Percentiles rank a stretch among this genome's conserved stretches.
Evolutionary conservation across 768 basidiomycete genomes (phyloP).

Genomic region (Suillus alpinus): DNA sequence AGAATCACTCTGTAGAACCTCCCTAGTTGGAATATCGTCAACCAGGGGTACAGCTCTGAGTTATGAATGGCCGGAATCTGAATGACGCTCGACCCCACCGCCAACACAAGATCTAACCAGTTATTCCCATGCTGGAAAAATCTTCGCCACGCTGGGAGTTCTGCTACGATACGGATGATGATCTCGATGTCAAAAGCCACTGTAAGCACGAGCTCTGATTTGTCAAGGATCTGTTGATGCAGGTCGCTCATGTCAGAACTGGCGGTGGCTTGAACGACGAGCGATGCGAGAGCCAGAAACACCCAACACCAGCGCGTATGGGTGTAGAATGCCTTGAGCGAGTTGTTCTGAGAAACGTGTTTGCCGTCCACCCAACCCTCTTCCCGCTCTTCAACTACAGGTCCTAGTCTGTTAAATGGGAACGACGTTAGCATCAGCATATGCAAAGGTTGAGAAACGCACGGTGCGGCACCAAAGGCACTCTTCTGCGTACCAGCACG

Average conservation of each 20-base stretch:
- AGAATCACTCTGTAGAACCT: slow-evolving; percentile 93
- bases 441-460: slow-evolving; percentile 3
- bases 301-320: slow-evolving; percentile 75
- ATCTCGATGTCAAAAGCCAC: slow-evolving; percentile 89
- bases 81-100: slow-evolving; percentile 71
- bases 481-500: slow-evolving; percentile 82
- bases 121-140: slow-evolving; percentile 67
- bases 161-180: slow-evolving; percentile 62
- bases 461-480: slow-evolving; percentile 78
- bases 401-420: slow-evolving; percentile 30
- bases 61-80: slow-evolving; percentile 77
- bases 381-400: slow-evolving; percentile 53
- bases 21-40: slow-evolving; percentile 81
- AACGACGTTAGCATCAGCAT: background rate
- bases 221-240: slow-evolving; percentile 52
- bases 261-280: slow-evolving; percentile 70
- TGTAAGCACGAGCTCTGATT: slow-evolving; percentile 74
- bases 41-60: slow-evolving; percentile 76
- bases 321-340: slow-evolving; percentile 52
- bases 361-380: slow-evolving; percentile 59
- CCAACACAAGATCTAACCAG: slow-evolving; percentile 73
- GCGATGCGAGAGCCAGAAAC: slow-evolving; percentile 64
- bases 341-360: slow-evolving; percentile 41
- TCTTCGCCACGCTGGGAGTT: slow-evolving; percentile 78
- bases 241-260: slow-evolving; percentile 45